Percentiles rank a stretch among this genome's conserved stretches.
phyloP scores from a whole-genome alignment of 257 asterid genomes.

The Lantana camara region DNA sequence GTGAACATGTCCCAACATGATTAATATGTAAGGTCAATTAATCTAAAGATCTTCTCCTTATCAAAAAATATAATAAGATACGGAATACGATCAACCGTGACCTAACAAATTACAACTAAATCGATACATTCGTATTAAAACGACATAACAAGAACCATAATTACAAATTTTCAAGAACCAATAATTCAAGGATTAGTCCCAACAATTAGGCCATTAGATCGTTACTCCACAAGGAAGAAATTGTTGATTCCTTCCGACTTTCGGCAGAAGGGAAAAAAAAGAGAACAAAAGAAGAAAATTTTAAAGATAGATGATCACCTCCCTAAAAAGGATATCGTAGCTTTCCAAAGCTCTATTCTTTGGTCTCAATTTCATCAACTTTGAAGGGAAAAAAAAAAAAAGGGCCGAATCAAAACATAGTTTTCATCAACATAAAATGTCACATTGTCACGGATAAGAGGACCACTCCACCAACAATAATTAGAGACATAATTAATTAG shows the following conservation, averaged over 20 bases:
- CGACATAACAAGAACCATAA: background rate
- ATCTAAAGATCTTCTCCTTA: too few relatives aligned
- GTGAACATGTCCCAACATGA: too few relatives aligned
- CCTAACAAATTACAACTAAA: too few relatives aligned
- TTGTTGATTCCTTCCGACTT: conserved; percentile 5
- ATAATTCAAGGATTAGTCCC: background rate
- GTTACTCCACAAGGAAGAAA: background rate
- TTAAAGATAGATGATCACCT: background rate
- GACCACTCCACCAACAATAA: background rate
- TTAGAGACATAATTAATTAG: too few relatives aligned
- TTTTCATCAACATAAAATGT: conserved; percentile 1
- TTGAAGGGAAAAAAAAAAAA: too few relatives aligned
- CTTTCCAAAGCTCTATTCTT: background rate
- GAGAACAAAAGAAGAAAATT: background rate
- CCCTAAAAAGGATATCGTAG: background rate
- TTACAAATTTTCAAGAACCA: background rate
- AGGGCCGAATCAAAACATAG: background rate
- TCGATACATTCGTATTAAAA: too few relatives aligned
- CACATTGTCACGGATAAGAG: background rate
- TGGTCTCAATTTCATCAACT: background rate
- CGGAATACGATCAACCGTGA: too few relatives aligned
- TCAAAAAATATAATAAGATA: too few relatives aligned
- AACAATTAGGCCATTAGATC: background rate
- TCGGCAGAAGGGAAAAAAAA: background rate
- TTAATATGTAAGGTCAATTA: too few relatives aligned